These are phyloP conservation scores for Geotrichum aggregatum DNA, from an alignment of 1,139 yeast genomes.

Conservation along the genomic window DNA sequence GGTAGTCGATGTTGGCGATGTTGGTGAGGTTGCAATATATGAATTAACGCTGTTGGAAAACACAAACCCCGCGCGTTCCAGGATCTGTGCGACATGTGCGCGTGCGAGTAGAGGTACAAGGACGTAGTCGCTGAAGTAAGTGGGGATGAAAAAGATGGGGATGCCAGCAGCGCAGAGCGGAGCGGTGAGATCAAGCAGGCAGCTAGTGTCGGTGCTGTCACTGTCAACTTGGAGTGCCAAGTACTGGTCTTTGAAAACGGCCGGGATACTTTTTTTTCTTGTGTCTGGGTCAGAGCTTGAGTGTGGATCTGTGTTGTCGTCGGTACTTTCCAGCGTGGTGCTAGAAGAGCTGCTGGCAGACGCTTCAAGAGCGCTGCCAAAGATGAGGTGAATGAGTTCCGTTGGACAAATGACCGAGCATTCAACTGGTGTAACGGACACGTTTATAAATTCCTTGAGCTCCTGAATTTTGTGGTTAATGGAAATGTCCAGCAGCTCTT, in stretches of 20 bases:
- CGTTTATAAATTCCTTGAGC: slow-evolving; percentile 45
- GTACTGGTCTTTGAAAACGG: slow-evolving; percentile 46
- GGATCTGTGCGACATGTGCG: slow-evolving; percentile 45
- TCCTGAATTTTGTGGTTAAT: slow-evolving; percentile 23
- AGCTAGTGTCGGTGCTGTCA: slow-evolving; percentile 55
- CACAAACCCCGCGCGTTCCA: slow-evolving; percentile 45
- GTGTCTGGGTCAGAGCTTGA: neutral
- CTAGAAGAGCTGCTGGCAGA: neutral
- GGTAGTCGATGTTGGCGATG: too few species aligned
- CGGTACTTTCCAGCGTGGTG: slow-evolving; percentile 21
- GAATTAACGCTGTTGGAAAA: slow-evolving; percentile 43
- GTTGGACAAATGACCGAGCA: slow-evolving; percentile 53
- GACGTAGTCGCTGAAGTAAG: slow-evolving; percentile 66
- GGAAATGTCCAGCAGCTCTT: slow-evolving; percentile 15
- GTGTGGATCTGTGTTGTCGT: neutral
- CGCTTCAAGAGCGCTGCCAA: slow-evolving; percentile 39
- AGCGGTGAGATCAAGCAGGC: slow-evolving; percentile 54
- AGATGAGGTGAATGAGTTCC: slow-evolving; percentile 40
- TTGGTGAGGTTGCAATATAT: slow-evolving; percentile 20
- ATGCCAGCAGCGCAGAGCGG: slow-evolving; percentile 58
- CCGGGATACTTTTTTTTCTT: neutral
- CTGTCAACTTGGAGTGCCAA: slow-evolving; percentile 58
- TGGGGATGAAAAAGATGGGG: slow-evolving; percentile 59
- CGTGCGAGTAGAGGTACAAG: slow-evolving; percentile 50
- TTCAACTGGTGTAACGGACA: slow-evolving; percentile 55